Evolutionary conservation across 2,329 filamentous ascomycete genomes (phyloP), one percentile per base, ranked within the genome.

Genomic region (Cladosporium colombiae): DNA sequence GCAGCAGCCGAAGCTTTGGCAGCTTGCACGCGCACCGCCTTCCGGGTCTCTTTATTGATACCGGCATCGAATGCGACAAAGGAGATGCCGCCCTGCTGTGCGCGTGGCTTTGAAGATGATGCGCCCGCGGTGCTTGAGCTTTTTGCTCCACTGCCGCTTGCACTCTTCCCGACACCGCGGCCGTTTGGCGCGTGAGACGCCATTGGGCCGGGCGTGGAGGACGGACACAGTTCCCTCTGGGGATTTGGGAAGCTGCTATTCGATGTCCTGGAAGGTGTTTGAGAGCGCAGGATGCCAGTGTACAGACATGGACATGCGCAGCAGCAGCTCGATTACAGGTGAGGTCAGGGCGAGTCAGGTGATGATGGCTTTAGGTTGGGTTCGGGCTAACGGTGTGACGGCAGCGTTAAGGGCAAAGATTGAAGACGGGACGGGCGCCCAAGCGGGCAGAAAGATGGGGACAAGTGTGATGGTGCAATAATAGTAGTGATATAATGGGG

Each of bases 61-160:
- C 70, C 68, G n/a, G 65, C 65, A 35, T 69, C 59, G 59, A 72
- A 71, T 14, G 69, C 66, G 2, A 72, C 70, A 56, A 72, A 72
- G 14, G 70, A 66, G 23, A 66, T 62, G 35, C 49, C 49, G 35
- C 61, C 61, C 16, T 63, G 40, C 40, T 46, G 61, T 4, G 61
- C 46, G 25, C 46, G 60, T 13, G 52, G 52, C 52, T 55, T 55
- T 5, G 52, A 55, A 5, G 52, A 55, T 33, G 50, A 29, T 53
- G 52, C 33, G 13, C 13, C 33, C 33, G 33, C 13, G 33, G 33
- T 31, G 14, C 31, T 33, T n/a, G 52, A 31, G 25, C 25, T 55
- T 55, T n/a, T 29, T 10, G 52, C 52, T 14, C 25, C 27, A 29
- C 52, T 33, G 16, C 27, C 52, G 27, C 16, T 55, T 33, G 52